These are phyloP conservation scores for Vigna mungo DNA, from an alignment of 306 rosid genomes.

Conservation along the genomic window DNA sequence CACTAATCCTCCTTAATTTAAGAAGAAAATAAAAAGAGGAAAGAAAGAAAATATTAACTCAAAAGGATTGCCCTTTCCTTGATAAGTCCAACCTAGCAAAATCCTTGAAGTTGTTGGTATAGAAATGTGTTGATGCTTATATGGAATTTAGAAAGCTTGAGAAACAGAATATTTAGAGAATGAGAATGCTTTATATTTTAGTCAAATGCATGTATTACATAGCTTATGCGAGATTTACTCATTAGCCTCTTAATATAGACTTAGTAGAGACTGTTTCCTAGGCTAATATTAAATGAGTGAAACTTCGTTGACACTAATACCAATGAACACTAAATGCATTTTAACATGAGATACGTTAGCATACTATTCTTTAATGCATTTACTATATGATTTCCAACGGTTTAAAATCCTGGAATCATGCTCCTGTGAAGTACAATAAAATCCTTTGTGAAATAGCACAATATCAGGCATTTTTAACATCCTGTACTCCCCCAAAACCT, in stretches of 20 bases:
- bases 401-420: slow-evolving; percentile 6
- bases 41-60: slow-evolving; percentile 26
- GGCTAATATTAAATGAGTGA: neutral
- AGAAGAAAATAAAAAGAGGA: slow-evolving; percentile 21
- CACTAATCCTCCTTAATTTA: slow-evolving; percentile 12
- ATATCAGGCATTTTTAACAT: neutral
- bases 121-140: neutral
- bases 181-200: neutral
- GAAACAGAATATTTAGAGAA: neutral
- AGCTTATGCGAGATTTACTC: neutral
- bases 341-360: neutral
- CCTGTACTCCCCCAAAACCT: neutral
- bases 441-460: neutral
- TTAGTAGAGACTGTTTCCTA: neutral
- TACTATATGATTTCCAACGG: neutral
- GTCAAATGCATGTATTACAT: neutral
- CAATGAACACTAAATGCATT: neutral
- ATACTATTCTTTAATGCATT: neutral
- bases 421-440: neutral
- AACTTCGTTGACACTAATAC: neutral
- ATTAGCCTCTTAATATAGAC: neutral
- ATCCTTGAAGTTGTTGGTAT: slow-evolving; percentile 19
- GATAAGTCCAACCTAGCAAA: slow-evolving; percentile 10
- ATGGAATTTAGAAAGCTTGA: neutral
- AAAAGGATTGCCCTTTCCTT: neutral